Evolutionary conservation across 495 filamentous ascomycete species (phyloP).

Genomic region (Collariella sp.): DNA sequence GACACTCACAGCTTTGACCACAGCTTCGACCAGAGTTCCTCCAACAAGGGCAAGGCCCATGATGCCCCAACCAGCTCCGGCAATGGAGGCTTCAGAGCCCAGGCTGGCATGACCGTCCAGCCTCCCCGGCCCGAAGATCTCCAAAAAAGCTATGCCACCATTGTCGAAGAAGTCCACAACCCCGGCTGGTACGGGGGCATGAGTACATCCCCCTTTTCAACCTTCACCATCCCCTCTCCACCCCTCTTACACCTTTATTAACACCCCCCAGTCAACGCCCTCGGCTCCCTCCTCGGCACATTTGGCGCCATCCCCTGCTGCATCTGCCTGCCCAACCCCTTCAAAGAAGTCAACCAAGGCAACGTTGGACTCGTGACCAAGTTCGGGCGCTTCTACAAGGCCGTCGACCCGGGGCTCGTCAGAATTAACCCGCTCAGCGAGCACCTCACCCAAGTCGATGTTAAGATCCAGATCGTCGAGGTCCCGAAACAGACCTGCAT

Average conservation of each 20-base stretch:
- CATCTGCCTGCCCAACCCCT: constrained; percentile 88
- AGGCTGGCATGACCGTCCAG: constrained; percentile 61
- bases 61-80: constrained; percentile 1
- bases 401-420: constrained; percentile 93
- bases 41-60: constrained; percentile 24
- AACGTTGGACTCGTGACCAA: constrained; percentile 84
- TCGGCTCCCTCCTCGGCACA: constrained; percentile 71
- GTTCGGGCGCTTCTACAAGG: constrained; percentile 93
- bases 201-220: constrained; percentile 59
- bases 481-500: constrained; percentile 96
- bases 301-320: constrained; percentile 89
- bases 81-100: constrained; percentile 32
- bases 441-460: constrained; percentile 81
- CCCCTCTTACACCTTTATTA: too few relatives aligned
- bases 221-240: too few relatives aligned
- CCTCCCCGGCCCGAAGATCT: constrained; percentile 76
- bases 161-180: constrained; percentile 62
- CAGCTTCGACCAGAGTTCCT: constrained; percentile 5
- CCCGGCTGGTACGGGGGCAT: constrained; percentile 84
- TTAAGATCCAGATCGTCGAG: constrained; percentile 98
- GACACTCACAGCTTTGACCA: too few relatives aligned
- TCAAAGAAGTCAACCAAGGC: constrained; percentile 87
- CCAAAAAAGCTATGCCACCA: constrained; percentile 77
- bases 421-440: constrained; percentile 98
- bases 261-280: constrained; percentile 55